Evolutionary conservation across 805 yeast genomes (phyloP).

Genomic region (Candida rishiriensis): DNA sequence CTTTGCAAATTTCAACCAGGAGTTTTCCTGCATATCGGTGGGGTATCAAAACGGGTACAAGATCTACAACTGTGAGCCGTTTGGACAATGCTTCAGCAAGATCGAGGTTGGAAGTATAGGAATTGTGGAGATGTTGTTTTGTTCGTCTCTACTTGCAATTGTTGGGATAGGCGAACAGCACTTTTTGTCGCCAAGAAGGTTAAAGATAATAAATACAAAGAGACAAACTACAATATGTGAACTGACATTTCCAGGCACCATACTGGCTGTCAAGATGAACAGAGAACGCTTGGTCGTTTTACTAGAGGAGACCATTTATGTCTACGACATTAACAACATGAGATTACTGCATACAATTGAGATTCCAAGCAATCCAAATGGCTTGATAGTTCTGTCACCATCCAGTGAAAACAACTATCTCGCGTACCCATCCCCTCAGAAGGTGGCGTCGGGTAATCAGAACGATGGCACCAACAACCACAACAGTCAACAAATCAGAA

Average conservation of each 20-base stretch:
- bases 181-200: slow-evolving; percentile 71
- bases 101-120: slow-evolving; percentile 59
- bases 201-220: slow-evolving; percentile 81
- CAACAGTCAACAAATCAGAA: slow-evolving; percentile 31
- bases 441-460: slow-evolving; percentile 27
- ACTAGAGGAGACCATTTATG: slow-evolving; percentile 75
- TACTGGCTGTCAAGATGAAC: slow-evolving; percentile 74
- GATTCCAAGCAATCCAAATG: slow-evolving; percentile 52
- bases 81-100: slow-evolving; percentile 61
- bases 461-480: slow-evolving; percentile 6
- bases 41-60: slow-evolving; percentile 64
- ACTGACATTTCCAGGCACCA: slow-evolving; percentile 77
- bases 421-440: slow-evolving; percentile 78
- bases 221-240: slow-evolving; percentile 72
- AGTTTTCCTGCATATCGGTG: slow-evolving; percentile 71
- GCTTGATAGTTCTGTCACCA: slow-evolving; percentile 60
- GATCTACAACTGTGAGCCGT: slow-evolving; percentile 82
- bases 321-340: slow-evolving; percentile 90
- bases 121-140: slow-evolving; percentile 85
- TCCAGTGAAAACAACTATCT: slow-evolving; percentile 47
- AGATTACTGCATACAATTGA: slow-evolving; percentile 73
- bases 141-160: slow-evolving; percentile 79
- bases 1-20: slow-evolving; percentile 79
- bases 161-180: slow-evolving; percentile 82
- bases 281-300: slow-evolving; percentile 80